phyloP scores from a whole-genome alignment of 2,329 filamentous ascomycete genomes.

The Pleoardoris graminearum region DNA sequence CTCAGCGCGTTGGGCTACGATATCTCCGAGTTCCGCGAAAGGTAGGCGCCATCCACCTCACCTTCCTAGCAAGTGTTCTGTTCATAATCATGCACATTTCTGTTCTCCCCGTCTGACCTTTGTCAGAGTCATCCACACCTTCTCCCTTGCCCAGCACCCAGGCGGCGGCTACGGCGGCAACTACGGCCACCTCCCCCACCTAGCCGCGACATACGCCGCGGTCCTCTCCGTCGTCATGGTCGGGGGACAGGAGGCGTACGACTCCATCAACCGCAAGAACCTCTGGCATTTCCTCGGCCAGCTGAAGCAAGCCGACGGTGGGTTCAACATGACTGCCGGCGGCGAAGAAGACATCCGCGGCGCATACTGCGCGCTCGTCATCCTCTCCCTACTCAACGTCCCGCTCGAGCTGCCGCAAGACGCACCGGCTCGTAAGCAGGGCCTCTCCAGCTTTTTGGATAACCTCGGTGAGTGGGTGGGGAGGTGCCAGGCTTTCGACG shows the following conservation, averaged over 20 bases:
- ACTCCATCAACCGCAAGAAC: slow-evolving; percentile 75
- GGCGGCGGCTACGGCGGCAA: slow-evolving; percentile 90
- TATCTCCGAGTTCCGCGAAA: slow-evolving; percentile 64
- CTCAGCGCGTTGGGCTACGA: slow-evolving; percentile 79
- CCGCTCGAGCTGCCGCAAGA: slow-evolving; percentile 77
- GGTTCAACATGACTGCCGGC: slow-evolving; percentile 83
- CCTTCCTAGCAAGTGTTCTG: background rate
- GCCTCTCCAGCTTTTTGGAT: slow-evolving; percentile 68
- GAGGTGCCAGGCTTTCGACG: slow-evolving; percentile 92
- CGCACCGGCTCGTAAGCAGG: slow-evolving; percentile 67
- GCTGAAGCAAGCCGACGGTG: slow-evolving; percentile 84
- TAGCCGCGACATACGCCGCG: slow-evolving; percentile 85
- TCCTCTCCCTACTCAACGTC: slow-evolving; percentile 80
- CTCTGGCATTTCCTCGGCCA: slow-evolving; percentile 91
- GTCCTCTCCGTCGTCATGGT: slow-evolving; percentile 78
- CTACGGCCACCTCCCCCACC: slow-evolving; percentile 86
- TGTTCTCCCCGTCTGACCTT: slow-evolving; percentile 16
- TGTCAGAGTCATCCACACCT: slow-evolving; percentile 68
- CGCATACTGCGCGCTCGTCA: slow-evolving; percentile 86
- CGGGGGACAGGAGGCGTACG: slow-evolving; percentile 72
- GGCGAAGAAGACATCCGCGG: slow-evolving; percentile 94
- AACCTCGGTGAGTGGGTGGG: slow-evolving; percentile 79
- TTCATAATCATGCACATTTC: background rate
- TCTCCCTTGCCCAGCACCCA: slow-evolving; percentile 78
- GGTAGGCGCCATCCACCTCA: slow-evolving; percentile 48